Conservation (phyloP, 208 protist genomes). For the Naegleria fowleri region DNA sequence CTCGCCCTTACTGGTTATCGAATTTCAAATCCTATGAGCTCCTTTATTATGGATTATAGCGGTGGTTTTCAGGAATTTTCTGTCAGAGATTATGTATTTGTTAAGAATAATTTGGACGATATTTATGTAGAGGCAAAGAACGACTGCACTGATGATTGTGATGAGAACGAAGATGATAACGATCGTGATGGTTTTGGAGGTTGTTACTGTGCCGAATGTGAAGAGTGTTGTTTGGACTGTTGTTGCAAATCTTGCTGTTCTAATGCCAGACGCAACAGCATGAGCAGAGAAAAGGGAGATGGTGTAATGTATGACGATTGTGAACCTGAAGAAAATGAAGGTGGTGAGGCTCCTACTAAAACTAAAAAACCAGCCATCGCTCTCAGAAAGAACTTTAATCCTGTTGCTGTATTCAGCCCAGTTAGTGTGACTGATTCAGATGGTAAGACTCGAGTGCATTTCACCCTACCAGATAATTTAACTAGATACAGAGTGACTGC, state of each 20-base stretch:
- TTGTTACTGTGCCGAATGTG: not conserved
- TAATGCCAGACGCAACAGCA: too few relatives aligned
- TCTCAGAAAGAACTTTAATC: slow-evolving; percentile 25
- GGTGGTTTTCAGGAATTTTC: not conserved
- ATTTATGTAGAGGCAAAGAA: not conserved
- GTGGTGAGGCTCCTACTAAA: not conserved
- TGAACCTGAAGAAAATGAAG: not conserved
- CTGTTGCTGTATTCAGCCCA: not conserved
- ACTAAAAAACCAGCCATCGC: not conserved
- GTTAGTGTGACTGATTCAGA: not conserved
- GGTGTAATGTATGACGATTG: too few relatives aligned
- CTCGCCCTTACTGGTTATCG: not conserved
- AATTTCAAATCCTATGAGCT: not conserved
- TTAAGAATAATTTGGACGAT: not conserved
- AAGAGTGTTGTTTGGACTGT: not conserved
- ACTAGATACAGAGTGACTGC: slow-evolving; percentile 25
- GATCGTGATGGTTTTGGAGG: too few relatives aligned
- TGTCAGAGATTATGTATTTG: not conserved
- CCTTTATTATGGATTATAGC: not conserved
- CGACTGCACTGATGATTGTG: not conserved
- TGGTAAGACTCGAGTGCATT: not conserved
- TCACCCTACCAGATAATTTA: slow-evolving; percentile 38
- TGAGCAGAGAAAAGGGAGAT: too few relatives aligned
- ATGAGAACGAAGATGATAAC: not conserved
- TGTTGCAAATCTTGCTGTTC: not conserved